A percentile compares a stretch with the other conserved stretches of the same genome.
These are phyloP conservation scores for Hygrocybe coccinea DNA, from an alignment of 768 basidiomycete genomes.

Conservation along the genomic window DNA sequence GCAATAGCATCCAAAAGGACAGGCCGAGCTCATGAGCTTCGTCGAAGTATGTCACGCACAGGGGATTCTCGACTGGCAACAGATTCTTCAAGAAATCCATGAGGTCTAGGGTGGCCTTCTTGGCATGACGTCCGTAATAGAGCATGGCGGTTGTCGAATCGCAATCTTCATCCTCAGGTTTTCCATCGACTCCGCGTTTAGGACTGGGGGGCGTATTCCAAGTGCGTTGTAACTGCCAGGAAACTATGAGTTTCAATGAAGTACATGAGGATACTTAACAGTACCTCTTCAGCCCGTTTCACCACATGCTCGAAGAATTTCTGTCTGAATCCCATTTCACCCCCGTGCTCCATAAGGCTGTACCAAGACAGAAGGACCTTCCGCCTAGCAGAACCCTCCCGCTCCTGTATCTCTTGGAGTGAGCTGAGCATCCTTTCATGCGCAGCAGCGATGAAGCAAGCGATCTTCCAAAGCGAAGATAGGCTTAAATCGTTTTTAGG, in stretches of 20 bases:
- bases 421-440: constrained; percentile 9
- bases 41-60: constrained; percentile 15
- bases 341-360: constrained; percentile 9
- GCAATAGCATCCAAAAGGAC: constrained; percentile 11
- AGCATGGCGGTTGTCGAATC: neutral
- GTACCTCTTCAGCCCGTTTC: neutral
- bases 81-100: constrained; percentile 2
- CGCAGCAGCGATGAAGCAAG: constrained; percentile 13
- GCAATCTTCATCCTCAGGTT: neutral
- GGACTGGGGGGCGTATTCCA: neutral
- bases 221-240: neutral
- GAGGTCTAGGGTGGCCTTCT: neutral
- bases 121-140: neutral
- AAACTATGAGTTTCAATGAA: neutral
- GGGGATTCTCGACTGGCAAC: neutral
- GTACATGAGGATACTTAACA: neutral
- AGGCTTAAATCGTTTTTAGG: constrained; percentile 5
- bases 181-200: neutral
- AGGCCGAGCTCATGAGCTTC: constrained; percentile 13
- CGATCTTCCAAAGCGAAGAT: constrained; percentile 3
- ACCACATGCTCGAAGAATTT: constrained; percentile 2
- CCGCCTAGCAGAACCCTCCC: neutral
- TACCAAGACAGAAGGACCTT: constrained; percentile 14
- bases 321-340: neutral
- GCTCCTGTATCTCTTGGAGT: constrained; percentile 3